Evolutionary conservation across 179 eudicot species (phyloP).

Genomic region (Vitellaria paradoxa): DNA sequence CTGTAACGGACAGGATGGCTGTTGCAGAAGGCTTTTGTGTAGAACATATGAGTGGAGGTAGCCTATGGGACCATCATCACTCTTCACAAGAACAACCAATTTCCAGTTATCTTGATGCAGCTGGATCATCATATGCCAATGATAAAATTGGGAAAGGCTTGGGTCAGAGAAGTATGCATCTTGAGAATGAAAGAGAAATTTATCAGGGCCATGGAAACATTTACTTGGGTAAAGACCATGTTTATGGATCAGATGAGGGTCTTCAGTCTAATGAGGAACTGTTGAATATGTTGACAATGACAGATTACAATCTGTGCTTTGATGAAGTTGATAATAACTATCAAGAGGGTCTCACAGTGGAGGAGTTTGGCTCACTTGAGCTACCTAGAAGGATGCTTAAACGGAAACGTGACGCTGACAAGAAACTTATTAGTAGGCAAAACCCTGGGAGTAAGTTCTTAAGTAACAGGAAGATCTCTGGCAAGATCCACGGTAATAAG

Average conservation of each 20-base stretch:
- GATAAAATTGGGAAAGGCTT: slow-evolving; percentile 25
- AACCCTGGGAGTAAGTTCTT: slow-evolving; percentile 21
- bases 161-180: slow-evolving; percentile 25
- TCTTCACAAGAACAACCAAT: slow-evolving; percentile 17
- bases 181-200: slow-evolving; percentile 24
- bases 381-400: slow-evolving; percentile 19
- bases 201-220: slow-evolving; percentile 15
- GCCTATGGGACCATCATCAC: slow-evolving; percentile 21
- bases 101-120: slow-evolving; percentile 21
- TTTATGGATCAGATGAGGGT: slow-evolving; percentile 21
- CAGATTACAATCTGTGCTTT: slow-evolving; percentile 20
- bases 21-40: slow-evolving; percentile 25
- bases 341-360: slow-evolving; percentile 18
- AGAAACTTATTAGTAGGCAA: slow-evolving; percentile 9
- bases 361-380: slow-evolving; percentile 19
- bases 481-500: slow-evolving; percentile 5
- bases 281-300: slow-evolving; percentile 19
- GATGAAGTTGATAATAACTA: slow-evolving; percentile 17
- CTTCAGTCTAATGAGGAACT: slow-evolving; percentile 21
- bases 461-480: slow-evolving; percentile 14
- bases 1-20: slow-evolving; percentile 14
- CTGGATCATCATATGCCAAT: slow-evolving; percentile 14
- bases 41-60: slow-evolving; percentile 12
- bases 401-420: slow-evolving; percentile 26
- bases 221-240: slow-evolving; percentile 17